A percentile compares a stretch with the other conserved stretches of the same genome.
phyloP scores from a whole-genome alignment of 2,329 filamentous ascomycete species.

The Pseudogymnoascus sp. region DNA sequence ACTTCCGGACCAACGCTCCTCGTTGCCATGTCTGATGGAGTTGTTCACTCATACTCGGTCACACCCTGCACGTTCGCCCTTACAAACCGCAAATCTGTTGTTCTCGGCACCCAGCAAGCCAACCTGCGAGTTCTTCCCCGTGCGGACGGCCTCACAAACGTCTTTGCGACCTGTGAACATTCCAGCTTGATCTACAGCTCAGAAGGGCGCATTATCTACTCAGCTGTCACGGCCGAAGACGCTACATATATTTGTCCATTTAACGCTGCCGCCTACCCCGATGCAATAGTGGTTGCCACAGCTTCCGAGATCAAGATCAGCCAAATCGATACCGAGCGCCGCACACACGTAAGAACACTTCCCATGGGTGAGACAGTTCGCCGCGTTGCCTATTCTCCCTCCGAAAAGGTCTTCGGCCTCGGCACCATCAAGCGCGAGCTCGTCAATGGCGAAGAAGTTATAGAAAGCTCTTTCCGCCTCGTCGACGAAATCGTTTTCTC shows the following conservation, averaged over 20 bases:
- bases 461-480: slow-evolving; percentile 75
- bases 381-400: slow-evolving; percentile 74
- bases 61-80: slow-evolving; percentile 53
- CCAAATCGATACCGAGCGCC: slow-evolving; percentile 71
- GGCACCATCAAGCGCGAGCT: slow-evolving; percentile 75
- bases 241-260: slow-evolving; percentile 77
- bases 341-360: slow-evolving; percentile 79
- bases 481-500: slow-evolving; percentile 87
- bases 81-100: slow-evolving; percentile 67
- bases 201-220: slow-evolving; percentile 83
- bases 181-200: slow-evolving; percentile 87
- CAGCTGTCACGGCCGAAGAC: slow-evolving; percentile 83
- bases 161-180: slow-evolving; percentile 91
- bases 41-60: slow-evolving; percentile 75
- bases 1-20: slow-evolving; percentile 64
- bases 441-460: slow-evolving; percentile 59
- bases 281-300: slow-evolving; percentile 73
- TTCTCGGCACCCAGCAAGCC: slow-evolving; percentile 78
- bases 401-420: slow-evolving; percentile 73
- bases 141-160: slow-evolving; percentile 56
- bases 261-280: slow-evolving; percentile 70
- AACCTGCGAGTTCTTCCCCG: slow-evolving; percentile 71
- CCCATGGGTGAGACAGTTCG: slow-evolving; percentile 75
- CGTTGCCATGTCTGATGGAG: slow-evolving; percentile 85
- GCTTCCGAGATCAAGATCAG: slow-evolving; percentile 69